Evolutionary conservation across 768 basidiomycete genomes (phyloP).

Genomic region (Agaricus subrufescens): DNA sequence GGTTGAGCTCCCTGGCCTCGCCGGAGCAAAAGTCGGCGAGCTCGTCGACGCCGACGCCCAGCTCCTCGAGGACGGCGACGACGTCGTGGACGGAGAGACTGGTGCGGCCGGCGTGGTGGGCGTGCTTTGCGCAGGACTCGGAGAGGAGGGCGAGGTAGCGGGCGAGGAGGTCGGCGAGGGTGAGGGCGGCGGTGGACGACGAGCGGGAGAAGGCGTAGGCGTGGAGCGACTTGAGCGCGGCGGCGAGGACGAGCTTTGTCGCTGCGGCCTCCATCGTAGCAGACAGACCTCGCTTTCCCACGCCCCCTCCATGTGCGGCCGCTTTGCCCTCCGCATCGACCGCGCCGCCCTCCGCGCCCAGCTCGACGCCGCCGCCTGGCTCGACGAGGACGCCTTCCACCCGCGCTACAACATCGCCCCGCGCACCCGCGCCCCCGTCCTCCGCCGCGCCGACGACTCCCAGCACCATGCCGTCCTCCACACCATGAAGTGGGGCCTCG

Average conservation of each 20-base stretch:
- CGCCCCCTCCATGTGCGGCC: constrained; percentile 50
- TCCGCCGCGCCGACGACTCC: constrained; percentile 41
- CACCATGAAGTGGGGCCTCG: constrained; percentile 88
- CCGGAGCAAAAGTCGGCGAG: constrained; percentile 58
- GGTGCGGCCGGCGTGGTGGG: constrained; percentile 69
- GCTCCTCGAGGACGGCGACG: constrained; percentile 62
- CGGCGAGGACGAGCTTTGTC: constrained; percentile 61
- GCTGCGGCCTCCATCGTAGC: constrained; percentile 48
- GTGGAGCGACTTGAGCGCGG: constrained; percentile 66
- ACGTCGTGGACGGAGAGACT: constrained; percentile 56
- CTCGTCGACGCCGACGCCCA: constrained; percentile 70
- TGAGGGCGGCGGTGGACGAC: constrained; percentile 64
- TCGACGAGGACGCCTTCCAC: constrained; percentile 52
- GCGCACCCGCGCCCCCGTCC: constrained; percentile 70
- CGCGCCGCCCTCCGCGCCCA: constrained; percentile 23
- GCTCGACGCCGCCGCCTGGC: constrained; percentile 51
- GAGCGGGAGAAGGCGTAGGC: constrained; percentile 74
- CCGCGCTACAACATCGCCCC: constrained; percentile 84
- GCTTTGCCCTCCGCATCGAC: constrained; percentile 50
- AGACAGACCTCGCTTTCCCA: constrained; percentile 14
- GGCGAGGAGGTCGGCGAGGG: constrained; percentile 71
- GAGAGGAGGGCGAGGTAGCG: constrained; percentile 68
- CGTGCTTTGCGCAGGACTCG: constrained; percentile 65
- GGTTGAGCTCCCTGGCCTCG: constrained; percentile 65
- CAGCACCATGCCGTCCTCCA: constrained; percentile 47